phyloP scores from a whole-genome alignment of 345 rosid species.

The Sonneratia caseolaris region DNA sequence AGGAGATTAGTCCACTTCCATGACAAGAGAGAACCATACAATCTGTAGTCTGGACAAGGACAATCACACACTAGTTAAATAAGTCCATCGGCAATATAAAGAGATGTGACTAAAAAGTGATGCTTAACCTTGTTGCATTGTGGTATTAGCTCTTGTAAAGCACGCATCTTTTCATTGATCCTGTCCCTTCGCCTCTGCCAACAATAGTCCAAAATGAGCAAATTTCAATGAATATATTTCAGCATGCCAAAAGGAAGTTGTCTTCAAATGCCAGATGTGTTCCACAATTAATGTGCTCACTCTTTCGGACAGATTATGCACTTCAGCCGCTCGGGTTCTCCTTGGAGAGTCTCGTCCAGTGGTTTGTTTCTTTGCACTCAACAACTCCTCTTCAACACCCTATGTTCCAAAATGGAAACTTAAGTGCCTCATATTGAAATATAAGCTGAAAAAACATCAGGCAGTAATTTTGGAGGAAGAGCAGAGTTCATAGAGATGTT shows the following conservation, averaged over 20 bases:
- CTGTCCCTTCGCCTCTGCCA: slow-evolving; percentile 85
- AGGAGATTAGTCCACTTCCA: not conserved
- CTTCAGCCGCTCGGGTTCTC: slow-evolving; percentile 93
- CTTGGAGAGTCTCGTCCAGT: slow-evolving; percentile 42
- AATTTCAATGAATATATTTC: not conserved
- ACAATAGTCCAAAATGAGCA: slow-evolving; percentile 3
- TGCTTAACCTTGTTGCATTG: slow-evolving; percentile 73
- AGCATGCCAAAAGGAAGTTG: not conserved
- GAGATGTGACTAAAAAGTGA: not conserved
- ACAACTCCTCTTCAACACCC: slow-evolving; percentile 71
- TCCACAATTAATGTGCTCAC: slow-evolving; percentile 32
- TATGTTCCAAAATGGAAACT: slow-evolving; percentile 11
- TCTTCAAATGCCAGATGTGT: not conserved
- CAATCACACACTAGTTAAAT: not conserved
- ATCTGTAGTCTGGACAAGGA: not conserved
- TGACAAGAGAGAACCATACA: not conserved
- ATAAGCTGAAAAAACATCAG: not conserved
- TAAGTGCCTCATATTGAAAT: not conserved
- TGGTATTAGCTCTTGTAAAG: slow-evolving; percentile 86
- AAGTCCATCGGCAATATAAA: not conserved
- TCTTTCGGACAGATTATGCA: slow-evolving; percentile 94
- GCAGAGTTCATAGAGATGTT: not conserved
- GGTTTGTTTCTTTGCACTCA: slow-evolving; percentile 32
- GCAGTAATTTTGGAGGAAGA: not conserved
- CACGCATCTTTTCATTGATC: slow-evolving; percentile 93